A percentile compares a stretch with the other conserved stretches of the same genome.
Conservation (phyloP, 1,139 yeast genomes). For the Trichomonascaceae sp. region DNA sequence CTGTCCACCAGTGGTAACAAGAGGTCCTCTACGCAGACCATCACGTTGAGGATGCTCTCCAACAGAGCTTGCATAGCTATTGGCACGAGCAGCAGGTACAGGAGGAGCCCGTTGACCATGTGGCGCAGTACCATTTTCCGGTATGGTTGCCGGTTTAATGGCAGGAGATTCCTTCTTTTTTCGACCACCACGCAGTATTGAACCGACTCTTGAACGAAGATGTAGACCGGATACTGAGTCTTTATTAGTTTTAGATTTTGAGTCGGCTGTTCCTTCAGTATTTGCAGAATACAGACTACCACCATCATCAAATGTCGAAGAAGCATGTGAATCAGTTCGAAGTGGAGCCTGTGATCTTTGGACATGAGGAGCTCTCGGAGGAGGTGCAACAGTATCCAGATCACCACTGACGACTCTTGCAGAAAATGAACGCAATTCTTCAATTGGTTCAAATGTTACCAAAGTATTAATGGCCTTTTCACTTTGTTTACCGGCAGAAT, state of each 20-base stretch:
- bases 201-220: slow-evolving; percentile 74
- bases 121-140: background rate
- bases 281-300: slow-evolving; percentile 17
- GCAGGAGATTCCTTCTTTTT: slow-evolving; percentile 26
- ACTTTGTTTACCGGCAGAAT: slow-evolving; percentile 34
- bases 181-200: slow-evolving; percentile 65
- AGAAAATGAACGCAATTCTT: slow-evolving; percentile 53
- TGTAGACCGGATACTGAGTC: slow-evolving; percentile 7
- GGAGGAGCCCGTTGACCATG: slow-evolving; percentile 6
- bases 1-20: background rate
- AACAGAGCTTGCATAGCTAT: background rate
- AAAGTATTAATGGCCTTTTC: slow-evolving; percentile 65
- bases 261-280: slow-evolving; percentile 11
- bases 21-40: slow-evolving; percentile 4
- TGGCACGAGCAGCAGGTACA: slow-evolving; percentile 6
- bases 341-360: background rate
- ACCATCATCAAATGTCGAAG: slow-evolving; percentile 14
- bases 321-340: background rate
- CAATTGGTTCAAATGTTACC: slow-evolving; percentile 53
- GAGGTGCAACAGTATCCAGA: slow-evolving; percentile 7
- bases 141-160: slow-evolving; percentile 3
- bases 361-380: slow-evolving; percentile 2
- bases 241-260: slow-evolving; percentile 24
- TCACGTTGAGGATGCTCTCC: background rate
- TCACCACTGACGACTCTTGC: slow-evolving; percentile 21